phyloP scores from a whole-genome alignment of 495 filamentous ascomycete genomes.

The Neurospora sp. region DNA sequence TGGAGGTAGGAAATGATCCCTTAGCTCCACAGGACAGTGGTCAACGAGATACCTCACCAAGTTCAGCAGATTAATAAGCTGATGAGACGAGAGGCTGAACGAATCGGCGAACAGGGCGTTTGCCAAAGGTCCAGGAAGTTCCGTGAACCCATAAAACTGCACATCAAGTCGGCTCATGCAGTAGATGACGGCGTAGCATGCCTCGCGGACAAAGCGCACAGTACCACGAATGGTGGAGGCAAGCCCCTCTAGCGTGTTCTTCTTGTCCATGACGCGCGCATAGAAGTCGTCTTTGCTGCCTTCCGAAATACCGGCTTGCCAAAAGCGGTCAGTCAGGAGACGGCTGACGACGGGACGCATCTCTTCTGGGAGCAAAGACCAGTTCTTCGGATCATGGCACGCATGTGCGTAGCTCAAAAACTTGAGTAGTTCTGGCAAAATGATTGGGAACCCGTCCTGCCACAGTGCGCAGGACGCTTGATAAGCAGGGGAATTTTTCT shows the following conservation, averaged over 20 bases:
- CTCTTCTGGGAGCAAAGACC: conserved; percentile 67
- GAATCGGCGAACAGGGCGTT: conserved; percentile 78
- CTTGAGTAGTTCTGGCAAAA: conserved; percentile 78
- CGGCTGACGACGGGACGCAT: conserved; percentile 68
- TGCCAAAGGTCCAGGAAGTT: conserved; percentile 75
- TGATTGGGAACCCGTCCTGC: conserved; percentile 69
- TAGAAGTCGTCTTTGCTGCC: conserved; percentile 96
- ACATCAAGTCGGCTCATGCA: conserved; percentile 82
- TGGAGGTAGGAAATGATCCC: conserved; percentile 75
- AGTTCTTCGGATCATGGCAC: conserved; percentile 82
- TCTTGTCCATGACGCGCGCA: conserved; percentile 78
- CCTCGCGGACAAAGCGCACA: conserved; percentile 80
- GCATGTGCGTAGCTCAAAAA: conserved; percentile 85
- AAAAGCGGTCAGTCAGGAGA: conserved; percentile 91
- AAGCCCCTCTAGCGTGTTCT: conserved; percentile 81
- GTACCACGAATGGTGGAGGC: conserved; percentile 86
- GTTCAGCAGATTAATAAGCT: conserved; percentile 82
- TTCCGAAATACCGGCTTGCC: conserved; percentile 94
- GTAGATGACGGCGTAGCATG: conserved; percentile 85
- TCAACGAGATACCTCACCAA: conserved; percentile 80
- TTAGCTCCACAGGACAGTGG: conserved; percentile 70
- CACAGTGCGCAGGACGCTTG: conserved; percentile 66
- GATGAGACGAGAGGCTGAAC: conserved; percentile 78
- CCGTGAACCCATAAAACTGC: conserved; percentile 79
- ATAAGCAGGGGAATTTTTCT: conserved; percentile 55